Evolutionary conservation across 2,329 filamentous ascomycete species (phyloP).

Genomic region (Colletotrichum falcatum): DNA sequence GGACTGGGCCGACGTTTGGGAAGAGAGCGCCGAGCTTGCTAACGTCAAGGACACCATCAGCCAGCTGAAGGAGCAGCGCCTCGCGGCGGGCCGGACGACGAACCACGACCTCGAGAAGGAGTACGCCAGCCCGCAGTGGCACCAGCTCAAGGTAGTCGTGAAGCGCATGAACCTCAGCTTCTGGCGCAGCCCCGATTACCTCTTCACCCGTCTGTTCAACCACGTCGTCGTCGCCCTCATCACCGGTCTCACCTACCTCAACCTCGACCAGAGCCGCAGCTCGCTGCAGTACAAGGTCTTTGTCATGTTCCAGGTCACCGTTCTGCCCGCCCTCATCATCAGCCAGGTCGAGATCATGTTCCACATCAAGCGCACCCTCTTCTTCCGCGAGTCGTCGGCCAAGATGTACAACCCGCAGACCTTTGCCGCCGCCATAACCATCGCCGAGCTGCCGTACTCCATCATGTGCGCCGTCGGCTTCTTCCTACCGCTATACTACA

Average conservation of each 20-base stretch:
- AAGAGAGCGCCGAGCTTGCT: constrained; percentile 76
- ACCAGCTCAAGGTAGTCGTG: constrained; percentile 83
- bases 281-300: constrained; percentile 90
- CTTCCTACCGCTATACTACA: constrained; percentile 87
- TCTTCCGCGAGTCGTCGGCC: constrained; percentile 85
- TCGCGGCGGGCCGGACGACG: constrained; percentile 52
- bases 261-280: constrained; percentile 79
- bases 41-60: constrained; percentile 74
- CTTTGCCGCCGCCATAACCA: constrained; percentile 81
- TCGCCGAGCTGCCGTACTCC: constrained; percentile 87
- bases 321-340: constrained; percentile 85
- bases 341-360: constrained; percentile 88
- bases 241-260: constrained; percentile 82
- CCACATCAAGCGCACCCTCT: constrained; percentile 81
- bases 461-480: constrained; percentile 83
- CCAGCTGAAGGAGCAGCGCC: constrained; percentile 73
- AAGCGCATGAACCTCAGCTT: constrained; percentile 80
- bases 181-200: constrained; percentile 90
- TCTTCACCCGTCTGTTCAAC: constrained; percentile 88
- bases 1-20: constrained; percentile 87
- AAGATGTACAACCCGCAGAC: constrained; percentile 89
- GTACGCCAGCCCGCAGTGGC: constrained; percentile 82
- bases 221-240: constrained; percentile 83
- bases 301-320: constrained; percentile 89
- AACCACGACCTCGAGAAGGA: constrained; percentile 74